phyloP scores from a whole-genome alignment of 2,329 filamentous ascomycete genomes.

The Talaromyces sp. region DNA sequence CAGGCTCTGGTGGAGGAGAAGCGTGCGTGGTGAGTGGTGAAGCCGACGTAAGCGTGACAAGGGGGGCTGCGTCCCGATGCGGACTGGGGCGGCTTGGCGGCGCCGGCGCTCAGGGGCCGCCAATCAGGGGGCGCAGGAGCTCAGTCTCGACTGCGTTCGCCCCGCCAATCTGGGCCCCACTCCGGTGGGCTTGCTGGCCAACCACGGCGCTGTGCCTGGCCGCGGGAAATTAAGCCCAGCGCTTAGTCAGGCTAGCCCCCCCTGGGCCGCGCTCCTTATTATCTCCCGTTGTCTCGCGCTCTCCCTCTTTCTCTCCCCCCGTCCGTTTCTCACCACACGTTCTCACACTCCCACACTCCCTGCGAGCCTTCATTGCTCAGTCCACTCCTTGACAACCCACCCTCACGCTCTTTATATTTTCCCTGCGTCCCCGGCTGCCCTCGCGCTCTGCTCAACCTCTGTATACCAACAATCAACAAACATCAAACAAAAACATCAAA shows the following conservation, averaged over 20 bases:
- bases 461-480: background rate
- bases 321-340: background rate
- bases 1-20: too few relatives aligned
- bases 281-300: constrained; percentile 1
- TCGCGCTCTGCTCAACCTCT: background rate
- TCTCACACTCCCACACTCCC: too few relatives aligned
- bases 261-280: constrained; percentile 2
- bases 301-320: background rate
- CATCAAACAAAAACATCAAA: background rate
- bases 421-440: background rate
- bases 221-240: background rate
- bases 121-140: background rate
- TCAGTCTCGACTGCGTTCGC: background rate
- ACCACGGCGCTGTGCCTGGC: constrained; percentile 6
- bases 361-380: constrained; percentile 9
- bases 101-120: background rate
- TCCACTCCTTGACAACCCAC: constrained; percentile 9
- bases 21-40: background rate
- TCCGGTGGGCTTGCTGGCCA: background rate
- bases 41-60: background rate
- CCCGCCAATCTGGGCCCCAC: background rate
- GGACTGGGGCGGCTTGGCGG: background rate
- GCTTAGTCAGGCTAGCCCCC: background rate
- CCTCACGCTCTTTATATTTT: constrained; percentile 9
- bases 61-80: background rate